phyloP scores from a whole-genome alignment of 495 filamentous ascomycete genomes.

The Poronia punctata region DNA sequence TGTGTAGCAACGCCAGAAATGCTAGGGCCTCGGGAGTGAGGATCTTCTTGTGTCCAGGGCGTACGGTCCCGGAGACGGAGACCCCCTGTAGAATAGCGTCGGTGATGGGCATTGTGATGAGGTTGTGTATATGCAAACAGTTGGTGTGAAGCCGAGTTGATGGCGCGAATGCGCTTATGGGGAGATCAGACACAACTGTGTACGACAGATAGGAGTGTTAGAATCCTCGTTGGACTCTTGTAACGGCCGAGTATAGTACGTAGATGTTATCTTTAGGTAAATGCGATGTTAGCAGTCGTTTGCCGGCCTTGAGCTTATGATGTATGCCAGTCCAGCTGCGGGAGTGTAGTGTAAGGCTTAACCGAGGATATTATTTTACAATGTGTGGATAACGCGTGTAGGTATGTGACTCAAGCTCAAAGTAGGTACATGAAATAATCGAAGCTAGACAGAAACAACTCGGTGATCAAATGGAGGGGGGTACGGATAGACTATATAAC shows the following conservation, averaged over 20 bases:
- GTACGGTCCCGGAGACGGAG: conserved; percentile 69
- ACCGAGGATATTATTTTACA: conserved; percentile 6
- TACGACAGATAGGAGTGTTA: too few relatives aligned
- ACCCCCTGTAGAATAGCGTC: conserved; percentile 83
- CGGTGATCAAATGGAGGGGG: neutral
- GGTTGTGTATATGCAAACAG: neutral
- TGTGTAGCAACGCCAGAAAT: conserved; percentile 90
- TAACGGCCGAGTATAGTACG: neutral
- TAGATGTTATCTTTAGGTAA: neutral
- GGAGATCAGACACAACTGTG: conserved; percentile 1
- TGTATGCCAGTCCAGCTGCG: neutral
- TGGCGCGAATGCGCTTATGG: conserved; percentile 3
- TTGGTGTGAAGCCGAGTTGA: neutral
- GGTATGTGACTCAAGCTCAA: neutral
- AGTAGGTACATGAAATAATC: neutral
- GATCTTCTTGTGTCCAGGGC: conserved; percentile 78
- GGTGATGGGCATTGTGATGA: conserved; percentile 56
- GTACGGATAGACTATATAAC: conserved; percentile 6
- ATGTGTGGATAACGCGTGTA: conserved; percentile 1
- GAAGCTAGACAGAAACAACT: too few relatives aligned
- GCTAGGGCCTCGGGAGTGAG: conserved; percentile 84
- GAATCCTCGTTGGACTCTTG: neutral
- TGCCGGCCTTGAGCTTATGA: neutral
- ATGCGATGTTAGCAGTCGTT: neutral
- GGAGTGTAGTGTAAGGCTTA: neutral